These are phyloP conservation scores for Hemerocallis citrina DNA, from an alignment of 106 monocot species.

Conservation along the genomic window DNA sequence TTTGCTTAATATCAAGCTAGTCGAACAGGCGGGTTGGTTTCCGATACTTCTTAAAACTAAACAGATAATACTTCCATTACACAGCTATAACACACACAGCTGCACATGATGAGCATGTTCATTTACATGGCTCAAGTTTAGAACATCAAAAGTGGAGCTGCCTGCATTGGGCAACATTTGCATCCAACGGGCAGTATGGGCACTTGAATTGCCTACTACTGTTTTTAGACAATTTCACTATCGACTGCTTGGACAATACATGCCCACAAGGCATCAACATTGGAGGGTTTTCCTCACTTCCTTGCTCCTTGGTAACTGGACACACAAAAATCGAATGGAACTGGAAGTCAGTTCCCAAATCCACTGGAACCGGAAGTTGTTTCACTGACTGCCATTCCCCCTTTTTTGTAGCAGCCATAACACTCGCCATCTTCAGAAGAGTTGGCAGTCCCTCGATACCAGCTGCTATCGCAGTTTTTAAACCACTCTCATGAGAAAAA, in stretches of 20 bases:
- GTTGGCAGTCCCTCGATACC: no score
- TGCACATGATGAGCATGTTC: no score
- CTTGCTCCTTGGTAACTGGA: slow-evolving; percentile 46
- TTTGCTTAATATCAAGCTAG: no score
- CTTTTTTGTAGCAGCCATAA: no score
- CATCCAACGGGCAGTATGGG: slow-evolving; percentile 52
- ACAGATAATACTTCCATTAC: no score
- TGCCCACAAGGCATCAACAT: slow-evolving; percentile 72
- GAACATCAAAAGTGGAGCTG: slow-evolving; percentile 47
- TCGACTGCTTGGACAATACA: slow-evolving; percentile 45
- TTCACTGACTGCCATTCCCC: slow-evolving; percentile 63
- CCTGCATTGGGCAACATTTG: slow-evolving; percentile 35
- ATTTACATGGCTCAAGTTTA: no score
- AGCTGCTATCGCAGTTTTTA: no score
- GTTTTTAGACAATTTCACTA: slow-evolving; percentile 48
- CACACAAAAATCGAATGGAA: slow-evolving; percentile 65
- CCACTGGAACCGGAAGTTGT: slow-evolving; percentile 48
- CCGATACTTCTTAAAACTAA: no score
- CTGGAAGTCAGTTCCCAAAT: slow-evolving; percentile 41
- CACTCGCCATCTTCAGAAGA: no score
- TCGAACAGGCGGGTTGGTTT: no score
- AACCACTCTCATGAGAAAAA: slow-evolving; percentile 33
- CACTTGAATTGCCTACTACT: slow-evolving; percentile 50
- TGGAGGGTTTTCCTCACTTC: slow-evolving; percentile 51
- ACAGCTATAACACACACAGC: no score